These are phyloP conservation scores for Pouteria campechiana DNA, from an alignment of 179 eudicot species.

Conservation along the genomic window DNA sequence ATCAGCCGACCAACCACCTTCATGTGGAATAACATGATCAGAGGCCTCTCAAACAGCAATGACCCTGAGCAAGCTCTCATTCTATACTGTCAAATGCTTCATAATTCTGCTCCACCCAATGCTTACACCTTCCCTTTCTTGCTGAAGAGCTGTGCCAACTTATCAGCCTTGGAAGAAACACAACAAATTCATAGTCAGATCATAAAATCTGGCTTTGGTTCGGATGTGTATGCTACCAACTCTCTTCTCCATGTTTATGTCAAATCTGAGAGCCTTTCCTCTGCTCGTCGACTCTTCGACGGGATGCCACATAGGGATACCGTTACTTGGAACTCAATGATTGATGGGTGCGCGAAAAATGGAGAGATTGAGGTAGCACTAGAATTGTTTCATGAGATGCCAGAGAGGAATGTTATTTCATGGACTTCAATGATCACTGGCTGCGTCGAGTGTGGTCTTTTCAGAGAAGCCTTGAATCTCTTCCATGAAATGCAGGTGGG, in stretches of 20 bases:
- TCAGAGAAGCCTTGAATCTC: constrained; percentile 14
- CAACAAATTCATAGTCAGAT: constrained; percentile 27
- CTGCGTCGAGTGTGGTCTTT: constrained; percentile 16
- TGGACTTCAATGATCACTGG: constrained; percentile 45
- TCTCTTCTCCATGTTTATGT: constrained; percentile 34
- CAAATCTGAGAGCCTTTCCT: constrained; percentile 11
- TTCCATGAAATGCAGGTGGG: constrained; percentile 22
- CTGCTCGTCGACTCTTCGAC: constrained; percentile 38
- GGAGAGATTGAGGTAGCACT: too few relatives aligned
- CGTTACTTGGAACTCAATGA: constrained; percentile 49
- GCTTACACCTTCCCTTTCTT: constrained; percentile 18
- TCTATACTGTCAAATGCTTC: too few relatives aligned
- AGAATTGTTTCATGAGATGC: constrained; percentile 50
- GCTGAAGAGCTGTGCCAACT: constrained; percentile 30
- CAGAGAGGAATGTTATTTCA: constrained; percentile 29
- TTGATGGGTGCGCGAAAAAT: too few relatives aligned
- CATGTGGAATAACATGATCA: too few relatives aligned
- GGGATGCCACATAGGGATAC: constrained; percentile 29
- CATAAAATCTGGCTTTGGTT: constrained; percentile 22
- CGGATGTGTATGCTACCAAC: constrained; percentile 29
- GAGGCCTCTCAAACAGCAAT: too few relatives aligned
- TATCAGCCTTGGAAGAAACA: constrained; percentile 19
- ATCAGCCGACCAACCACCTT: too few relatives aligned
- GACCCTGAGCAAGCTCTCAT: too few relatives aligned
- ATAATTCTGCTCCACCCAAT: too few relatives aligned